These are phyloP conservation scores for Hypoxylon sp. DNA, from an alignment of 2,329 filamentous ascomycete species.

Conservation along the genomic window DNA sequence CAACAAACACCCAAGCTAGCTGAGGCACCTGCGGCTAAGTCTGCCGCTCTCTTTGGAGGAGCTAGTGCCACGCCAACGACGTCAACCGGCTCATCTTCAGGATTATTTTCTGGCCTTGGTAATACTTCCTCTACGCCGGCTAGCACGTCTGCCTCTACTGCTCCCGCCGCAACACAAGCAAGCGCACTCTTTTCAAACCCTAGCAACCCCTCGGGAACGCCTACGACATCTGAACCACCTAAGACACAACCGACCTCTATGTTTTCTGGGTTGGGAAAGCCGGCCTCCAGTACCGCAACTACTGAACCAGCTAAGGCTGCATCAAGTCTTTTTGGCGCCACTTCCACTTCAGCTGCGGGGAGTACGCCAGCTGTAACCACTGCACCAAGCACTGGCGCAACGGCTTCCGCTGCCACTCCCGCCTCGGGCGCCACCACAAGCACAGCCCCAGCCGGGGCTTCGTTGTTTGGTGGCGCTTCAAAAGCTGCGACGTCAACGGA, in stretches of 20 bases:
- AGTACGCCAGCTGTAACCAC: conserved; percentile 47
- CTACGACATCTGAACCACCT: conserved; percentile 50
- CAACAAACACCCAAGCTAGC: conserved; percentile 48
- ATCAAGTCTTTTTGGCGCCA: conserved; percentile 49
- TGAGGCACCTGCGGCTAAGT: conserved; percentile 45
- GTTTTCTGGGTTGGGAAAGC: conserved; percentile 47
- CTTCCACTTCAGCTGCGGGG: conserved; percentile 46
- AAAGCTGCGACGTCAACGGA: conserved; percentile 55
- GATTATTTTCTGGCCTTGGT: conserved; percentile 40
- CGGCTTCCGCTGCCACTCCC: conserved; percentile 51
- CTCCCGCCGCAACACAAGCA: conserved; percentile 44
- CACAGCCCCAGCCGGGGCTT: conserved; percentile 51
- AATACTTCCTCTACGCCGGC: conserved; percentile 38
- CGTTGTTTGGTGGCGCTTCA: conserved; percentile 52
- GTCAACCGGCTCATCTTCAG: conserved; percentile 46
- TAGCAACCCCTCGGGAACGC: conserved; percentile 43
- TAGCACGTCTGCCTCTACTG: conserved; percentile 36
- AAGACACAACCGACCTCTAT: conserved; percentile 51
- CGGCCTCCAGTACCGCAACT: conserved; percentile 46
- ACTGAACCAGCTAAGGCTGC: conserved; percentile 52
- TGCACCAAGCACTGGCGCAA: conserved; percentile 47
- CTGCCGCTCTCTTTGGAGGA: conserved; percentile 47
- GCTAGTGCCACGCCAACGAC: conserved; percentile 32
- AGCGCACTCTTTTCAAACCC: conserved; percentile 43
- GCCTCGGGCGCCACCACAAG: conserved; percentile 50